Percentiles rank a stretch among this genome's conserved stretches.
Evolutionary conservation across 208 protist species (phyloP).

Genomic region (Crithidia thermophila): DNA sequence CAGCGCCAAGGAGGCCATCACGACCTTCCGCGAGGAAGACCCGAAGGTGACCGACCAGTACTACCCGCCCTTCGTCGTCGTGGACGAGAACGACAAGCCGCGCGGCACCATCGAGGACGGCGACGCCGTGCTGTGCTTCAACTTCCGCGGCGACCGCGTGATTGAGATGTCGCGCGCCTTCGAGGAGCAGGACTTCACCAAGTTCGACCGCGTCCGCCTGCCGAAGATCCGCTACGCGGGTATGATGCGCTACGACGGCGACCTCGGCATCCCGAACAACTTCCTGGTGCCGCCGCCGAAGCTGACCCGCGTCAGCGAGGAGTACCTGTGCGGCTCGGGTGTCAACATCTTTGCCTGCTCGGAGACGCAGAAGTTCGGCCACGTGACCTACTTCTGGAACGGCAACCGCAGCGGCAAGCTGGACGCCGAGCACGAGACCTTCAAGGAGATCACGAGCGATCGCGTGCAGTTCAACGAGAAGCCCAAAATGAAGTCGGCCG

Average conservation of each 20-base stretch:
- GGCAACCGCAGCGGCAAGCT: constrained; percentile 95
- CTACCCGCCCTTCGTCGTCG: constrained; percentile 92
- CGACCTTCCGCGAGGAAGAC: constrained; percentile 84
- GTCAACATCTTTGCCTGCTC: constrained; percentile 93
- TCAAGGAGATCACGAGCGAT: constrained; percentile 91
- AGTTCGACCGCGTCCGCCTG: constrained; percentile 92
- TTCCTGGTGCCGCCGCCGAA: constrained; percentile 93
- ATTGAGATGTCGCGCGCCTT: constrained; percentile 96
- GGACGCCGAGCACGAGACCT: constrained; percentile 88
- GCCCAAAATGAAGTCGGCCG: constrained; percentile 94
- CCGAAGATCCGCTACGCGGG: constrained; percentile 94
- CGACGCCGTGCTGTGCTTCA: constrained; percentile 95
- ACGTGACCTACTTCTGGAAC: constrained; percentile 98
- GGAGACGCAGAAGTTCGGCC: constrained; percentile 97
- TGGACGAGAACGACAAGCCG: constrained; percentile 72
- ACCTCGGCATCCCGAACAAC: constrained; percentile 94
- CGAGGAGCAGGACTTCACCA: constrained; percentile 90
- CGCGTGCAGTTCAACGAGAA: constrained; percentile 94
- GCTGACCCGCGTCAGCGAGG: constrained; percentile 87
- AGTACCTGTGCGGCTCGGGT: constrained; percentile 88
- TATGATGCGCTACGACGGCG: constrained; percentile 96
- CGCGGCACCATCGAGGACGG: constrained; percentile 93
- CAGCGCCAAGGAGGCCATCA: constrained; percentile 90
- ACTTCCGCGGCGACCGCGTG: constrained; percentile 96
- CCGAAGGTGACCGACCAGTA: constrained; percentile 92